Base-by-base conservation (phyloP, 2,329 filamentous ascomycete genomes). In the Helminthosporium solani region DNA sequence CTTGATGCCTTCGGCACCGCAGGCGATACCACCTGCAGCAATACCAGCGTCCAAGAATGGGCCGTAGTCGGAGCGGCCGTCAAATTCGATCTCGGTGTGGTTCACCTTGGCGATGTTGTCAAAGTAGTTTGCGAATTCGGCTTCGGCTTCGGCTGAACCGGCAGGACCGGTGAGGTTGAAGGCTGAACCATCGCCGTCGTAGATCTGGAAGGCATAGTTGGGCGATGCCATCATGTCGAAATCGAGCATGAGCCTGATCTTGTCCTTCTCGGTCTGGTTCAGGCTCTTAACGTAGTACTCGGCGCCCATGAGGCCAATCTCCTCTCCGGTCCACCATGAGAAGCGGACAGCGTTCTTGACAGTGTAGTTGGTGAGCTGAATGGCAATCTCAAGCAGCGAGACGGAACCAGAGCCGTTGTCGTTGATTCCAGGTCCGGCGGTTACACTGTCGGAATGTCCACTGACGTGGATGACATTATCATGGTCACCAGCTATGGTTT, bases 61-160 rank as follows among this genome's bases (percentile, higher is more conserved):
- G 40, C 84, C 86, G 58, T 92, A 92, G 69, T 94, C 88, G 52
- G 84, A 88, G 47, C 88, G 83, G 6, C 88, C 88, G 57, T 90
- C 85, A 55, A 94, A 92, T 2, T 82, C 80, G 21, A 87, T 87
- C 47, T 86, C 82, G 0, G 82, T 86, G 64, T 84, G 61, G 47
- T 64, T 63, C 8, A 64, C 52, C 2, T 59, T 56, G 9, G 61
- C 56, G 42, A 61, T 62, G 34, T 63, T 53, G 16, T 34, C 33
- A 33, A 67, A 67, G 50, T 64, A 67, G 41, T 60, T 52, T 9
- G 62, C 50, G 33, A 85, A 68, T 84, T 83, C 46, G 84, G 75
- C 1, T 77, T 83, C 80, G 45, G 89, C 76, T 64, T 89, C 78
- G 51, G 85, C 80, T 0, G 86, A 90, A 1, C 88, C 88, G 3